Conservation (phyloP, 164 flowering plant genomes). For the Houttuynia cordata region DNA sequence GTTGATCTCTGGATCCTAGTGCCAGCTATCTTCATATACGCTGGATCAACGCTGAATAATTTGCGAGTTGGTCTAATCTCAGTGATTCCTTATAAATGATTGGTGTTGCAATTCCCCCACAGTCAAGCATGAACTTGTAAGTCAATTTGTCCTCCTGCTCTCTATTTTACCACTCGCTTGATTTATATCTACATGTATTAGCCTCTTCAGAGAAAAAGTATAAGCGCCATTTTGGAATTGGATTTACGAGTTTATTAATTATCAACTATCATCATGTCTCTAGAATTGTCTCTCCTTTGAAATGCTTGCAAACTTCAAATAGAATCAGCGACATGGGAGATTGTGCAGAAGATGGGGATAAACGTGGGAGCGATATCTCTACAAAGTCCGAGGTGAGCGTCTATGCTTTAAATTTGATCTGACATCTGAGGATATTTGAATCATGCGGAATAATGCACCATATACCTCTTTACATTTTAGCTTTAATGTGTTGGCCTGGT, state of each 20-base stretch:
- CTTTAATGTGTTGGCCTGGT: neutral
- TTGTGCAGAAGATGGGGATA: constrained; percentile 1
- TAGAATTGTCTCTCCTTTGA: constrained; percentile 9
- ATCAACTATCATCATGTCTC: neutral
- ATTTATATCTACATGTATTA: too few relatives aligned
- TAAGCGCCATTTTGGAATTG: neutral
- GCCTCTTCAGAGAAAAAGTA: too few relatives aligned
- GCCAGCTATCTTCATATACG: neutral
- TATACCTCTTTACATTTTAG: neutral
- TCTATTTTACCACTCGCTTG: too few relatives aligned
- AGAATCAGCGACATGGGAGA: constrained; percentile 2
- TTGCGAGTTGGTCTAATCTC: neutral
- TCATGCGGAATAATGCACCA: neutral
- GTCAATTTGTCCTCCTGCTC: neutral
- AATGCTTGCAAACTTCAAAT: constrained; percentile 5
- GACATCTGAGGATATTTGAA: neutral
- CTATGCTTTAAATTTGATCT: neutral
- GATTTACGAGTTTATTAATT: neutral
- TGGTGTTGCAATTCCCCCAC: neutral
- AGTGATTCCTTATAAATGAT: neutral
- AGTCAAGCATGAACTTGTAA: neutral
- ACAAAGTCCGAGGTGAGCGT: constrained; percentile 12
- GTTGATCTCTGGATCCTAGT: neutral
- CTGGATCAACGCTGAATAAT: too few relatives aligned
- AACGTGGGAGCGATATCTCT: constrained; percentile 5